Evolutionary conservation across 2,329 filamentous ascomycete genomes (phyloP).

Genomic region (Elsinoe arachidis): DNA sequence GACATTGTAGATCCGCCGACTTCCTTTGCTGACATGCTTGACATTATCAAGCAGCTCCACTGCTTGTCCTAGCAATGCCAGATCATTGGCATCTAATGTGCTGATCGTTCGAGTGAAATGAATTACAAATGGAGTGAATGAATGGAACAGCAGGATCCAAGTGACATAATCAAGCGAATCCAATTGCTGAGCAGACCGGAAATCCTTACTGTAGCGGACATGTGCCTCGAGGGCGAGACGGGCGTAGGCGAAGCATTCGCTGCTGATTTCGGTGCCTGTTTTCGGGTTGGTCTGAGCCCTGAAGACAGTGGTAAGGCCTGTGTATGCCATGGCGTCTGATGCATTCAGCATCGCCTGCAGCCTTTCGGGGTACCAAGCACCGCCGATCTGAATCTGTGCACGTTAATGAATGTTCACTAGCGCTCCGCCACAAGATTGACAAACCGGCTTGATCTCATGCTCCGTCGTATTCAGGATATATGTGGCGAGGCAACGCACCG

Average conservation of each 20-base stretch:
- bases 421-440: background rate
- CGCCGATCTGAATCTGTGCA: constrained; percentile 6
- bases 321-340: constrained; percentile 17
- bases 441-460: constrained; percentile 9
- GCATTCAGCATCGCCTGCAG: constrained; percentile 11
- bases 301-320: constrained; percentile 16
- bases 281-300: constrained; percentile 16
- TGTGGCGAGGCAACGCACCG: constrained; percentile 1
- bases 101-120: constrained; percentile 17
- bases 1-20: constrained; percentile 15
- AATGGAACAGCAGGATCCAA: constrained; percentile 17
- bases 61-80: constrained; percentile 15
- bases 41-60: constrained; percentile 13
- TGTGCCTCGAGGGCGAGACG: constrained; percentile 15
- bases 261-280: constrained; percentile 16
- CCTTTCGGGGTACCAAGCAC: constrained; percentile 10
- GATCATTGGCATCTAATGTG: constrained; percentile 13
- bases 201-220: constrained; percentile 15
- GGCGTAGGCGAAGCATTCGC: constrained; percentile 16
- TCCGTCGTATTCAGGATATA: background rate
- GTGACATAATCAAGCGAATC: constrained; percentile 15
- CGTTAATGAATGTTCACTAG: background rate
- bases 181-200: background rate
- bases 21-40: constrained; percentile 14
- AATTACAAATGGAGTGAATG: constrained; percentile 16